Evolutionary conservation across 2,329 filamentous ascomycete species (phyloP).

Genomic region (Hymenoscyphus infarciens): DNA sequence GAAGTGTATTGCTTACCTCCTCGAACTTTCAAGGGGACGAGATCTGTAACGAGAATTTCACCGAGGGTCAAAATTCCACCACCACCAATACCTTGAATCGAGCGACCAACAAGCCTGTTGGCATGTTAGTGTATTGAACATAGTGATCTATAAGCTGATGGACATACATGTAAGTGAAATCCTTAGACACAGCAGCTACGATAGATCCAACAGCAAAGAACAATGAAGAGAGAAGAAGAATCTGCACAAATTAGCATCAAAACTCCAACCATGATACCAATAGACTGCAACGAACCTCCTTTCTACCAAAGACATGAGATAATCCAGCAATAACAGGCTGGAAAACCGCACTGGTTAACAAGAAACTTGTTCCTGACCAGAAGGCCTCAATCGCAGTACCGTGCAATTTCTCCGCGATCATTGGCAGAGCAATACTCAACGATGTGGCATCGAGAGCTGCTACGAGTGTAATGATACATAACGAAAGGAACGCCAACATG

Average conservation of each 20-base stretch:
- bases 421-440: constrained; percentile 57
- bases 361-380: constrained; percentile 68
- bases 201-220: constrained; percentile 42
- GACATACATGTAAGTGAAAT: constrained; percentile 36
- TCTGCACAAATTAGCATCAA: constrained; percentile 11
- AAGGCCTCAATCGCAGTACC: constrained; percentile 60
- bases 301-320: constrained; percentile 42
- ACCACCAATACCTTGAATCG: constrained; percentile 48
- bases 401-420: constrained; percentile 48
- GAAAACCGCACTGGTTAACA: constrained; percentile 61
- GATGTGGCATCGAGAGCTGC: constrained; percentile 64
- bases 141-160: no score
- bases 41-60: constrained; percentile 45
- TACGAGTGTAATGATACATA: constrained; percentile 52
- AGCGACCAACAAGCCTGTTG: constrained; percentile 38
- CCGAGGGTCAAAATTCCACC: constrained; percentile 47
- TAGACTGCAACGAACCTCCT: constrained; percentile 24
- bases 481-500: constrained; percentile 28
- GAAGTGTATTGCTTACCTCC: constrained; percentile 31
- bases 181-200: constrained; percentile 37
- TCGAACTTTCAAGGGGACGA: constrained; percentile 43
- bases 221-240: constrained; percentile 25
- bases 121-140: not conserved
- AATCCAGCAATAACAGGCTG: constrained; percentile 46
- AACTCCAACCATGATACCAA: not conserved